A percentile compares a stretch with the other conserved stretches of the same genome.
phyloP scores from a whole-genome alignment of 148 eudicot genomes.

The Bassia scoparia region DNA sequence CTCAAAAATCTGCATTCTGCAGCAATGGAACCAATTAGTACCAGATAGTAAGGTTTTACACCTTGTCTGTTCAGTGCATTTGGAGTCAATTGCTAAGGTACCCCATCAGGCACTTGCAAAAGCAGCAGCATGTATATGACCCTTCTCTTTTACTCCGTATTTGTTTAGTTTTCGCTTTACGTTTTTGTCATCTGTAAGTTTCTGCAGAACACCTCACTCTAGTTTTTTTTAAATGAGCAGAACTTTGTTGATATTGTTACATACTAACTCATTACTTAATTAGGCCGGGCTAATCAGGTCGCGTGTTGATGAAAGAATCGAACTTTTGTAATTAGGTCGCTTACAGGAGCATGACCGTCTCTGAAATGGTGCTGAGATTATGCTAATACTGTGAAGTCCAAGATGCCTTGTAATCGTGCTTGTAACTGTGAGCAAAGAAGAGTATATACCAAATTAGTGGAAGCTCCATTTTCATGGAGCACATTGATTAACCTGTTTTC shows the following conservation, averaged over 20 bases:
- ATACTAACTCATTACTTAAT: too few relatives aligned
- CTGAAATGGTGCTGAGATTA: neutral
- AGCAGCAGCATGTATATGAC: constrained; percentile 5
- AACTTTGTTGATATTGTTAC: too few relatives aligned
- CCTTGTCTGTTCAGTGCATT: constrained; percentile 9
- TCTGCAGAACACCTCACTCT: constrained; percentile 5
- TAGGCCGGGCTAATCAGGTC: too few relatives aligned
- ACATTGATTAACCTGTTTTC: neutral
- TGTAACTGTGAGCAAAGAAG: constrained; percentile 9
- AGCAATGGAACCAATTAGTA: constrained; percentile 16
- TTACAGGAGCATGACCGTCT: neutral
- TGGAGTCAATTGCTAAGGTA: neutral
- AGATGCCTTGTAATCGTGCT: constrained; percentile 16
- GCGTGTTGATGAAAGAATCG: neutral
- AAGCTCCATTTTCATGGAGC: constrained; percentile 8
- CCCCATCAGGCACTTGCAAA: constrained; percentile 8
- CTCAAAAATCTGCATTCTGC: neutral
- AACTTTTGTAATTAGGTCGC: constrained; percentile 1
- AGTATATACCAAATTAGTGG: constrained; percentile 15
- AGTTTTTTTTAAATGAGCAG: too few relatives aligned
- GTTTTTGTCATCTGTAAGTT: constrained; percentile 2
- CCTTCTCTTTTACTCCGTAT: neutral
- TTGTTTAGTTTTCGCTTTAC: neutral
- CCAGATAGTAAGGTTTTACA: neutral
- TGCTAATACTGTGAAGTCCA: constrained; percentile 6